Evolutionary conservation across 192 early-diverging fungal genomes (phyloP), one percentile per base, ranked within the genome.

Genomic region (Phycomyces nitens): DNA sequence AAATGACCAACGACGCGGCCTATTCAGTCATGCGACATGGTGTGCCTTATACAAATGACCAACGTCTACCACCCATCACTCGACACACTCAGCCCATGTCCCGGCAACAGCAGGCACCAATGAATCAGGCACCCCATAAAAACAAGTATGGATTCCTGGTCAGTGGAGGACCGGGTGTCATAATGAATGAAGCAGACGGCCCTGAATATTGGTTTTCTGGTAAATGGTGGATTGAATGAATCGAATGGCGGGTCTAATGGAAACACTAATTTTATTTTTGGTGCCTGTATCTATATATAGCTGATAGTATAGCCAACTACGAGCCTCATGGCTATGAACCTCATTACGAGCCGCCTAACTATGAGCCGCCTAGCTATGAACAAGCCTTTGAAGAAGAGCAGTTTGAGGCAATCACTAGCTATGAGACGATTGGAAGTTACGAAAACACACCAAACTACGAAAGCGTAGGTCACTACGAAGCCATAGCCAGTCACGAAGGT

Each of bases 271-370:
- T 14, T 18, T 47, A 3, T 47, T 47, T 47, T 34, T 7, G 2
- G 2, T 34, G 7, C 7, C 2, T 34, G 7, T 34, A 2, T 34
- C 29, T 34, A 34, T 34, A 34, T 34, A 7, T 47, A 47, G 44
- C 44, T 47, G 44, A 47, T 18, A 47, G 44, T 11, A 47, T 47
- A n/a, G 44, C 44, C 44, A 47, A 47, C 44, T 47, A 47, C 11
- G 44, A 47, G 11, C 44, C 44, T 47, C 12, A 47, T 18, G 18
- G 44, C 44, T 47, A 47, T 18, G 44, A 47, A 11, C 15, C 44
- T n/a, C 44, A 47, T 47, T 47, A 47, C 18, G 44, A 47, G 44
- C 44, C 44, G 29, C 29, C 44, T 18, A 47, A 47, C 44, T 47
- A 47, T 18, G 44, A 47, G 11, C 44, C 44, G 44, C 15, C 44